These are phyloP conservation scores for Picochlorum sp. DNA, from an alignment of 139 green algal genomes.

Conservation along the genomic window DNA sequence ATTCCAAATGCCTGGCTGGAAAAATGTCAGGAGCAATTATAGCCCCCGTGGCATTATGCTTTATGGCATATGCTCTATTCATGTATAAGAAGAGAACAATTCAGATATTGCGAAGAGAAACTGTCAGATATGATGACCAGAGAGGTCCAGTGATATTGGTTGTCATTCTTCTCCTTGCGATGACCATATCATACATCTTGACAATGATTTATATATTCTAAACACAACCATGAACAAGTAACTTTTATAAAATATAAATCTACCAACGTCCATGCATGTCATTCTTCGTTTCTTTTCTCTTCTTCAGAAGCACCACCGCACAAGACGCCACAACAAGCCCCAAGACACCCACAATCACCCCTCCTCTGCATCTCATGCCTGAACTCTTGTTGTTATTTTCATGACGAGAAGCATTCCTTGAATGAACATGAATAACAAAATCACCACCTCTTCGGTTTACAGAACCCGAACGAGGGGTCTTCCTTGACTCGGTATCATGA, in stretches of 20 bases:
- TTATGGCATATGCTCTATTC: constrained; percentile 69
- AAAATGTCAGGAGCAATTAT: constrained; percentile 62
- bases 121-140: constrained; percentile 71
- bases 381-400: too few relatives aligned
- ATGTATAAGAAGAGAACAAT: constrained; percentile 55
- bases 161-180: constrained; percentile 22
- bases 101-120: constrained; percentile 44
- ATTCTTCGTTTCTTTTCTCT: not conserved
- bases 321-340: not conserved
- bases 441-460: too few relatives aligned
- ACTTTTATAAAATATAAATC: not conserved
- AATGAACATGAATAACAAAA: too few relatives aligned
- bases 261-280: not conserved
- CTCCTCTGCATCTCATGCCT: too few relatives aligned
- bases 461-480: too few relatives aligned
- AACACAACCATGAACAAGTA: not conserved
- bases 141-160: constrained; percentile 57
- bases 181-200: constrained; percentile 18
- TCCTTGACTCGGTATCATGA: too few relatives aligned
- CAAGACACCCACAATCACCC: not conserved
- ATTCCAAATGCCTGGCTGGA: constrained; percentile 13
- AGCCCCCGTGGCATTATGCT: constrained; percentile 54
- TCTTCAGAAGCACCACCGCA: not conserved
- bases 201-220: constrained; percentile 23
- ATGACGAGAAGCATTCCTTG: too few relatives aligned